Evolutionary conservation across 345 rosid species (phyloP).

Genomic region (Linum tenue): DNA sequence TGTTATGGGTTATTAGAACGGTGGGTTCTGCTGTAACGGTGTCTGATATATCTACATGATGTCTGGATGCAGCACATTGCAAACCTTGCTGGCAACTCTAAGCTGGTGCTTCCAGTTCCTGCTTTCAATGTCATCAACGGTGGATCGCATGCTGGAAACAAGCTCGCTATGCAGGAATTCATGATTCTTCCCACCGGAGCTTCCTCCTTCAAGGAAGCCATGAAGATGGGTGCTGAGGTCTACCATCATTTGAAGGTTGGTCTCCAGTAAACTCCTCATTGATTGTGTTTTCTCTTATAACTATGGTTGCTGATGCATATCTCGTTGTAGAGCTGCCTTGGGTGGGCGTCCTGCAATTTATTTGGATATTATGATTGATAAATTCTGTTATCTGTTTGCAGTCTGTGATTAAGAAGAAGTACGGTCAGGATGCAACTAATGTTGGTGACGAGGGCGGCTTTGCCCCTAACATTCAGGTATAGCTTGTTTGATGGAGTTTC

Average conservation of each 20-base stretch:
- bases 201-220: conserved; percentile 60
- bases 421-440: conserved; percentile 57
- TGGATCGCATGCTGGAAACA: conserved; percentile 65
- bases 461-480: conserved; percentile 55
- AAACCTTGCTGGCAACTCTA: conserved; percentile 55
- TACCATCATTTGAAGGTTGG: conserved; percentile 57
- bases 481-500: background rate
- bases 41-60: background rate
- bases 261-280: background rate
- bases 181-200: conserved; percentile 66
- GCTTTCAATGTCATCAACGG: conserved; percentile 69
- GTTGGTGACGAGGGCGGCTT: conserved; percentile 67
- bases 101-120: conserved; percentile 56
- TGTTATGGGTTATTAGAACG: background rate
- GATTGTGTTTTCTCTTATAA: background rate
- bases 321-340: background rate
- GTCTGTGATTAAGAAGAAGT: conserved; percentile 57
- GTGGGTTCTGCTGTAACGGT: background rate
- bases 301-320: background rate
- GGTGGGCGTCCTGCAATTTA: background rate
- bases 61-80: conserved; percentile 52
- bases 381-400: conserved; percentile 6
- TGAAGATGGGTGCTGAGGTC: conserved; percentile 74
- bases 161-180: conserved; percentile 73
- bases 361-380: background rate